These are phyloP conservation scores for Candida pseudoglaebosa DNA, from an alignment of 805 yeast genomes.

Conservation along the genomic window DNA sequence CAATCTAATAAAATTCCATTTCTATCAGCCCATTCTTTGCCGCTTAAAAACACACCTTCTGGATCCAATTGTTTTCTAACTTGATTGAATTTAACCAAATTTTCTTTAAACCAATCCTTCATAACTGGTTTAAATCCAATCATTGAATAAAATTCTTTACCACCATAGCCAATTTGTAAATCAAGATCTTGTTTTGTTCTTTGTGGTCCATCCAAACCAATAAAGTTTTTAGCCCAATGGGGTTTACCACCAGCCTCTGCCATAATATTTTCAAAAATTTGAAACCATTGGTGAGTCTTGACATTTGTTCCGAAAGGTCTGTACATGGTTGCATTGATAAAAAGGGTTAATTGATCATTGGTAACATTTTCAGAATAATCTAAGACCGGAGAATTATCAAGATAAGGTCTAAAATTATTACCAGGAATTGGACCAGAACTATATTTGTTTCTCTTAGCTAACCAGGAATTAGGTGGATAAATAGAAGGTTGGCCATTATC, in stretches of 20 bases:
- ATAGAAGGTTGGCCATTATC: conserved; percentile 35
- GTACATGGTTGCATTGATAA: conserved; percentile 91
- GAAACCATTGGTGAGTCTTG: conserved; percentile 76
- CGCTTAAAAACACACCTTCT: conserved; percentile 71
- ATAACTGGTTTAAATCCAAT: conserved; percentile 70
- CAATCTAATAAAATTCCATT: conserved; percentile 59
- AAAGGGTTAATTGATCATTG: conserved; percentile 77
- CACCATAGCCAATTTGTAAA: conserved; percentile 38
- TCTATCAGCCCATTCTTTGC: conserved; percentile 73
- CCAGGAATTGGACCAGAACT: conserved; percentile 83
- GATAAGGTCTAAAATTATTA: conserved; percentile 71
- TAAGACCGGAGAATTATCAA: conserved; percentile 75
- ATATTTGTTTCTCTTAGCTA: conserved; percentile 45
- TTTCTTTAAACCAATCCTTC: conserved; percentile 76
- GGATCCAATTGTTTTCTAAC: conserved; percentile 75
- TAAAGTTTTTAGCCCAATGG: conserved; percentile 97
- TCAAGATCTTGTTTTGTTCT: conserved; percentile 31
- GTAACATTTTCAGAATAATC: conserved; percentile 52
- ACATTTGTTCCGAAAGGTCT: conserved; percentile 83
- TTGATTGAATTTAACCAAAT: conserved; percentile 55
- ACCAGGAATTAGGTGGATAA: conserved; percentile 45
- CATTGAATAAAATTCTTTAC: conserved; percentile 63
- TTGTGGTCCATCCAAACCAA: conserved; percentile 50
- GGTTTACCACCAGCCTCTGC: conserved; percentile 85
- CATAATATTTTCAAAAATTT: conserved; percentile 75